phyloP scores from a whole-genome alignment of 495 filamentous ascomycete genomes.

The Aspergillus mulundensis region DNA sequence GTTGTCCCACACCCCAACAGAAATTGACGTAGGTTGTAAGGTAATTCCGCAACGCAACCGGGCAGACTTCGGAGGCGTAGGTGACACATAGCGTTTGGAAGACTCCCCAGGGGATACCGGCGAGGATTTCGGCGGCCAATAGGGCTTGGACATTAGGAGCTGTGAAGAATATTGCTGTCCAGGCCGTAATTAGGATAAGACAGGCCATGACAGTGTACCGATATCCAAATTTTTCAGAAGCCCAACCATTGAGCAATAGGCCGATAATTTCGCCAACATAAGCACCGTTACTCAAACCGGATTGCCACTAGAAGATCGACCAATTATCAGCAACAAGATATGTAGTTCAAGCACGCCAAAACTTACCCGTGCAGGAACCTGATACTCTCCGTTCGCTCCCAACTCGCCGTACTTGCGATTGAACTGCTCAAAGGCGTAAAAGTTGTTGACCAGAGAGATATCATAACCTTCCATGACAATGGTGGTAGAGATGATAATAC shows the following conservation, averaged over 20 bases:
- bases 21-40: slow-evolving; percentile 79
- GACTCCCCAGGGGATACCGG: slow-evolving; percentile 77
- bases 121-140: slow-evolving; percentile 70
- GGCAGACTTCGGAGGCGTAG: slow-evolving; percentile 77
- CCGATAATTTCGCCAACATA: slow-evolving; percentile 70
- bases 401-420: slow-evolving; percentile 64
- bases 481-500: slow-evolving; percentile 48
- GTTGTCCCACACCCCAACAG: slow-evolving; percentile 76
- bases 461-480: slow-evolving; percentile 61
- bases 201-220: slow-evolving; percentile 67
- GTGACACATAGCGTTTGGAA: slow-evolving; percentile 78
- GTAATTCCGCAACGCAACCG: slow-evolving; percentile 66
- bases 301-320: slow-evolving; percentile 55
- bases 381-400: slow-evolving; percentile 53
- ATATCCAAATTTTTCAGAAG: slow-evolving; percentile 73
- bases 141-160: slow-evolving; percentile 65
- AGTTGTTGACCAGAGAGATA: slow-evolving; percentile 49
- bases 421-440: slow-evolving; percentile 52
- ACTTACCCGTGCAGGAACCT: slow-evolving; percentile 57
- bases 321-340: slow-evolving; percentile 1
- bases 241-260: slow-evolving; percentile 69
- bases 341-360: slow-evolving; percentile 1
- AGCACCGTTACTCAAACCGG: slow-evolving; percentile 68
- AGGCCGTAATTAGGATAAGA: slow-evolving; percentile 59
- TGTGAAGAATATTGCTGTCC: slow-evolving; percentile 74